These are phyloP conservation scores for Mycena floridula DNA, from an alignment of 768 basidiomycete species.

Conservation along the genomic window DNA sequence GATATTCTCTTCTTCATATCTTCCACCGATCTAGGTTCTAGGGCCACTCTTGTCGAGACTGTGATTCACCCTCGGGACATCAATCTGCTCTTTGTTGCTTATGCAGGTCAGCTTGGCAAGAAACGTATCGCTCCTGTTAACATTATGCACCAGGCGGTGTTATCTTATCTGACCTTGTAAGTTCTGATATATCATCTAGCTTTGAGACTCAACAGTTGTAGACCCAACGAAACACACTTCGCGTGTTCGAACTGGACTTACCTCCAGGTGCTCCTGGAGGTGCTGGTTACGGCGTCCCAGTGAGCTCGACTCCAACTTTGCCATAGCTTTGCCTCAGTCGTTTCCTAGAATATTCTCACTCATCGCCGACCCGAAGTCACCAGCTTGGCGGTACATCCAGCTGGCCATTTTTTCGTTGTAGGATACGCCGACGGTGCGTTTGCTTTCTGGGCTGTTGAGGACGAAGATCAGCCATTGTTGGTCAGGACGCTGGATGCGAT, in stretches of 20 bases:
- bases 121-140: neutral
- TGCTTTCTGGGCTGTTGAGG: constrained; percentile 77
- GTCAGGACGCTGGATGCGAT: constrained; percentile 60
- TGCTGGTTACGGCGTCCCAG: constrained; percentile 49
- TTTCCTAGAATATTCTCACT: constrained; percentile 57
- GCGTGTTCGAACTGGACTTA: constrained; percentile 63
- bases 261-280: constrained; percentile 84
- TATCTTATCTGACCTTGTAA: constrained; percentile 52
- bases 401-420: constrained; percentile 70
- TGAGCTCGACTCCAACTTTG: constrained; percentile 21
- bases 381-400: constrained; percentile 65
- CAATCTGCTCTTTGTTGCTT: constrained; percentile 68
- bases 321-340: neutral
- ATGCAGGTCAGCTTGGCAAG: constrained; percentile 45
- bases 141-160: constrained; percentile 45
- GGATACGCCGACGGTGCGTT: constrained; percentile 82
- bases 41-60: constrained; percentile 51
- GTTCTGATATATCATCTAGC: constrained; percentile 5
- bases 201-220: constrained; percentile 11
- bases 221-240: constrained; percentile 44
- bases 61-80: constrained; percentile 68
- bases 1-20: neutral
- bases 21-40: constrained; percentile 17
- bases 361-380: constrained; percentile 70
- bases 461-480: constrained; percentile 68